A percentile compares a stretch with the other conserved stretches of the same genome.
Conservation (phyloP, 495 filamentous ascomycete genomes). For the Cercophora scortea region DNA sequence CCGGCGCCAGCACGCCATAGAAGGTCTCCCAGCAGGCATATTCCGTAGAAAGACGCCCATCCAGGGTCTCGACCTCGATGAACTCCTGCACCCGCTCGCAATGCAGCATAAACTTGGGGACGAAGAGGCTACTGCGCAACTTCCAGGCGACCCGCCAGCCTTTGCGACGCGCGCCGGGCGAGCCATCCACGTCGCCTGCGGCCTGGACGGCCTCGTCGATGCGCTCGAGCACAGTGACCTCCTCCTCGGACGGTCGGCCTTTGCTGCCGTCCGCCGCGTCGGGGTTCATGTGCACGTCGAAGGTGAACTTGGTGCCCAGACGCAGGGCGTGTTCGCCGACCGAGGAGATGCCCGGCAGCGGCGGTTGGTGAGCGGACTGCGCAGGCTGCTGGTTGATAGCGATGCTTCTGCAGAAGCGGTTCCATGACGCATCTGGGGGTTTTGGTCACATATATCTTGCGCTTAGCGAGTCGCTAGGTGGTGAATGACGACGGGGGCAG, state of each 20-base stretch:
- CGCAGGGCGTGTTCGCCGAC: constrained; percentile 5
- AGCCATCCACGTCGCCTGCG: background rate
- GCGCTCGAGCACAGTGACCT: constrained; percentile 23
- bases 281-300: constrained; percentile 23
- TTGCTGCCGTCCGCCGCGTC: background rate
- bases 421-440: constrained; percentile 17
- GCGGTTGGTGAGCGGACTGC: background rate
- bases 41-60: constrained; percentile 4
- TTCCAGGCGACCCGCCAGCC: constrained; percentile 29
- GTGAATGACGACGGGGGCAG: background rate
- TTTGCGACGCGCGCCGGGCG: background rate
- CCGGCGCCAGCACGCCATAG: constrained; percentile 23
- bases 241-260: constrained; percentile 8
- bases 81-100: constrained; percentile 34
- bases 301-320: constrained; percentile 22
- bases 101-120: constrained; percentile 19
- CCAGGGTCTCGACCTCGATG: constrained; percentile 8
- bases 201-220: constrained; percentile 9
- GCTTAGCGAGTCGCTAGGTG: background rate
- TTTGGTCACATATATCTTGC: background rate
- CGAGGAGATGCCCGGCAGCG: background rate
- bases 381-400: constrained; percentile 8
- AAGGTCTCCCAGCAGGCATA: constrained; percentile 36
- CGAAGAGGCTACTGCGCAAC: constrained; percentile 1
- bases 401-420: constrained; percentile 23